A percentile compares a stretch with the other conserved stretches of the same genome.
These are phyloP conservation scores for Trichoderma simmonsii DNA, from an alignment of 2,329 filamentous ascomycete species.

Conservation along the genomic window DNA sequence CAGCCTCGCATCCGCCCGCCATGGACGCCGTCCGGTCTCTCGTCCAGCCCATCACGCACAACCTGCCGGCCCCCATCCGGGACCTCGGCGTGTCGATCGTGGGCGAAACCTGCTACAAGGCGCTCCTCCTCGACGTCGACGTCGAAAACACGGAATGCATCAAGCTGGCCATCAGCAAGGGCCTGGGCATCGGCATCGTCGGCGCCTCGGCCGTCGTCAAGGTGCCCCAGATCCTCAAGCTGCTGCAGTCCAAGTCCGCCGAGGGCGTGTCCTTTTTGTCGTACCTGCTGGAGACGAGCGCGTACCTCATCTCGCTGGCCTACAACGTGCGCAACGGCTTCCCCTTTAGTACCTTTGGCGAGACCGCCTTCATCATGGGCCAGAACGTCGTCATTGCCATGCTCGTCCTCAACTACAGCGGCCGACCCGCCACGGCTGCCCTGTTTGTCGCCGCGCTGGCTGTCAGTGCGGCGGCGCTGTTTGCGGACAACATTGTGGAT, in stretches of 20 bases:
- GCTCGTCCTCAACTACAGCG: conserved; percentile 80
- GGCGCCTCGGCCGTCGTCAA: conserved; percentile 88
- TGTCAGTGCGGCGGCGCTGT: conserved; percentile 65
- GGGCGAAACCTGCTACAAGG: conserved; percentile 79
- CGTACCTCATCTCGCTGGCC: conserved; percentile 83
- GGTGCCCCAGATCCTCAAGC: conserved; percentile 93
- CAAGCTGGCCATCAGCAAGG: conserved; percentile 88
- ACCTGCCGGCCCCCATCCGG: conserved; percentile 70
- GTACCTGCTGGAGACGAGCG: conserved; percentile 86
- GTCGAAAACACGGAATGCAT: conserved; percentile 73
- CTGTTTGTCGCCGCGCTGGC: conserved; percentile 76
- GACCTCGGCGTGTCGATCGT: conserved; percentile 76
- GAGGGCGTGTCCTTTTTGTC: conserved; percentile 84
- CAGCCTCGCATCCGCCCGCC: conserved; percentile 3
- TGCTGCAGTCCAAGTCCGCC: conserved; percentile 75
- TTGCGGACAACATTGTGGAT: conserved; percentile 62
- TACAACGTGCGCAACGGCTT: conserved; percentile 92
- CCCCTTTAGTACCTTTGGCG: conserved; percentile 94
- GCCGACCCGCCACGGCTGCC: conserved; percentile 64
- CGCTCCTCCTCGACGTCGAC: conserved; percentile 81
- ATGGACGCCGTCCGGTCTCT: conserved; percentile 62
- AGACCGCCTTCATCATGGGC: conserved; percentile 85
- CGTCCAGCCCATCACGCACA: conserved; percentile 67
- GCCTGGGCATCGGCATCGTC: conserved; percentile 89
- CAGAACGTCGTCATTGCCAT: conserved; percentile 91